A percentile compares a stretch with the other conserved stretches of the same genome.
phyloP scores from a whole-genome alignment of 768 basidiomycete genomes.

The Rhizopogon vesiculosus region DNA sequence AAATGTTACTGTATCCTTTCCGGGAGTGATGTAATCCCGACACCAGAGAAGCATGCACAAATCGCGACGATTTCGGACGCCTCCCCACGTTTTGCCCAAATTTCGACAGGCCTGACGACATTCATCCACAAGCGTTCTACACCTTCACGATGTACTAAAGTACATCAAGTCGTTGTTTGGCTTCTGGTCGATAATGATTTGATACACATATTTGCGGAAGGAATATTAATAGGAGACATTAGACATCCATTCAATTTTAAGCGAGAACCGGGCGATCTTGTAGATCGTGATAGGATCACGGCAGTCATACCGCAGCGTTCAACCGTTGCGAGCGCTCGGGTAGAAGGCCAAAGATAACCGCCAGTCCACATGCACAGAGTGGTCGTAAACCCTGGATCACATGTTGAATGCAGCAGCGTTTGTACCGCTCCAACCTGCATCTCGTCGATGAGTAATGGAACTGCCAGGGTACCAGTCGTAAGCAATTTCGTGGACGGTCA shows the following conservation, averaged over 20 bases:
- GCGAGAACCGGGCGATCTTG: background rate
- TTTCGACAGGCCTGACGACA: background rate
- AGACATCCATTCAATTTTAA: background rate
- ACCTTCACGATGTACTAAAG: background rate
- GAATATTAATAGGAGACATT: background rate
- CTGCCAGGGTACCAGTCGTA: background rate
- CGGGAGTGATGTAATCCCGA: conserved; percentile 1
- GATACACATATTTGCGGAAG: background rate
- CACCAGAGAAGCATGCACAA: background rate
- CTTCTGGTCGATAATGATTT: too few relatives aligned
- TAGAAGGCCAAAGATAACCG: background rate
- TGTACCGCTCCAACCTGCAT: background rate
- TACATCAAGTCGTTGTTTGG: background rate
- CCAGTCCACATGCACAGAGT: background rate
- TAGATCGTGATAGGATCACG: background rate
- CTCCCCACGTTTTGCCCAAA: background rate
- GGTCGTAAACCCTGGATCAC: background rate
- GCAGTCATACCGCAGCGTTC: background rate
- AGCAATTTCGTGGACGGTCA: background rate
- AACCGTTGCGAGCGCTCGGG: background rate
- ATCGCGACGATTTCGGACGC: background rate
- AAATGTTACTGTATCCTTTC: background rate
- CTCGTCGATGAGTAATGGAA: background rate
- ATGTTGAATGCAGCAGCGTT: background rate
- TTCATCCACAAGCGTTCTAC: background rate